Conservation (phyloP, 108 stramenopile species). For the Cylindrotheca fusiformis region DNA sequence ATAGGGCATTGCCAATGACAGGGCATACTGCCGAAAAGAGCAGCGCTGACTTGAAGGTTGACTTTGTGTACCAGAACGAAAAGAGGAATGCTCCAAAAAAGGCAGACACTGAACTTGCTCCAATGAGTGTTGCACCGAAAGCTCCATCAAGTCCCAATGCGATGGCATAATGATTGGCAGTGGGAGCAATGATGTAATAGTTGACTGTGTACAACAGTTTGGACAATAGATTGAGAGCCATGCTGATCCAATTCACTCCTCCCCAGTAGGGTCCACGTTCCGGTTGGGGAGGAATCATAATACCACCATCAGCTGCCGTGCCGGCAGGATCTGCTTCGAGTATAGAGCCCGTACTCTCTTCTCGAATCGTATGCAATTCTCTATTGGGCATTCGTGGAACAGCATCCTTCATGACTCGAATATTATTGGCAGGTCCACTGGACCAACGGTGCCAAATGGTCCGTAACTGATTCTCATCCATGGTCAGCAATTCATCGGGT, state of each 20-base stretch:
- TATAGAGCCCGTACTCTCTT: background rate
- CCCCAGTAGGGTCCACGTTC: slow-evolving; percentile 36
- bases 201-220: slow-evolving; percentile 65
- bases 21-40: slow-evolving; percentile 55
- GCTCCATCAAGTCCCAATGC: slow-evolving; percentile 48
- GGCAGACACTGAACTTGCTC: slow-evolving; percentile 59
- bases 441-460: slow-evolving; percentile 30
- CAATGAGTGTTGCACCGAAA: slow-evolving; percentile 53
- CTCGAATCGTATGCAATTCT: slow-evolving; percentile 8
- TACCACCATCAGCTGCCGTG: slow-evolving; percentile 3
- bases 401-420: background rate
- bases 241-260: slow-evolving; percentile 38
- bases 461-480: slow-evolving; percentile 38
- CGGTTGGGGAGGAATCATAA: no score
- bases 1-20: slow-evolving; percentile 57
- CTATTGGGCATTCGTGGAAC: background rate
- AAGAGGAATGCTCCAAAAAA: slow-evolving; percentile 67
- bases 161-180: slow-evolving; percentile 57
- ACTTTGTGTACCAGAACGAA: slow-evolving; percentile 60
- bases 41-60: slow-evolving; percentile 50
- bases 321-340: slow-evolving; percentile 7
- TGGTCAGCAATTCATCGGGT: slow-evolving; percentile 40
- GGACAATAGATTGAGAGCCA: slow-evolving; percentile 60
- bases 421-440: background rate
- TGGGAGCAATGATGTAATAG: slow-evolving; percentile 71